Base-by-base conservation (phyloP, 495 filamentous ascomycete species). In the Annulohypoxylon maeteangense region DNA sequence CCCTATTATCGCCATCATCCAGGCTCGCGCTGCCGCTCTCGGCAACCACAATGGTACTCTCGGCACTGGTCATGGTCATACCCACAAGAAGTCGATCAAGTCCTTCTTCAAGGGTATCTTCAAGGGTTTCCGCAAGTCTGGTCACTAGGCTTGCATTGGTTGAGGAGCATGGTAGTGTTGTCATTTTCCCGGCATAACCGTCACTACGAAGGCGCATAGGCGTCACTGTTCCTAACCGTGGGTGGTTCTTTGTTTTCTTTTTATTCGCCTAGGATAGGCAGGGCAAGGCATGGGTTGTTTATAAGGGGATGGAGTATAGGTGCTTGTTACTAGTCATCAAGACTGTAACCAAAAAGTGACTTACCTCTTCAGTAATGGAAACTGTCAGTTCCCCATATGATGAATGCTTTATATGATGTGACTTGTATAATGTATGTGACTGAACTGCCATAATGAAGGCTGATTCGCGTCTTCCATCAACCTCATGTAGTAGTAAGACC, bases 1-100 rank as follows among this genome's bases (percentile, higher is more conserved):
- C 2, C 70, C 70, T 1, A 11, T 72, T 23, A 54, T 67, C 4
- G 23, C 44, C 3, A 38, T 44, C 3, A 3, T 68, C n/a, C 44
- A 54, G 23, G 22, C 25, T 7, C 69, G 56, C 12, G 60, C 53
- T 31, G 23, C 31, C 4, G 8, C 25, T 18, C 22, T 53, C n/a
- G 27, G 5, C 0, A 2, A 11, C 56, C 27, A 29, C 27, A 3
- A 29, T 29, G 27, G 27, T 29, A n/a, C n/a, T n/a, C n/a, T n/a
- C n/a, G n/a, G n/a, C 27, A 6, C 27, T n/a, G n/a, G n/a, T 29
- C 27, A 29, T 2, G 18, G n/a, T 54, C 14, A 0, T 10, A 18
- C 48, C 40, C 32, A 31, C 12, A 56, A 57, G 54, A 38, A 57
- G 54, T 25, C 20, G 2, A 57, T 18, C 7, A 38, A 57, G 54